Conservation (phyloP, 2,329 filamentous ascomycete species). For the Trichoderma harzianum region DNA sequence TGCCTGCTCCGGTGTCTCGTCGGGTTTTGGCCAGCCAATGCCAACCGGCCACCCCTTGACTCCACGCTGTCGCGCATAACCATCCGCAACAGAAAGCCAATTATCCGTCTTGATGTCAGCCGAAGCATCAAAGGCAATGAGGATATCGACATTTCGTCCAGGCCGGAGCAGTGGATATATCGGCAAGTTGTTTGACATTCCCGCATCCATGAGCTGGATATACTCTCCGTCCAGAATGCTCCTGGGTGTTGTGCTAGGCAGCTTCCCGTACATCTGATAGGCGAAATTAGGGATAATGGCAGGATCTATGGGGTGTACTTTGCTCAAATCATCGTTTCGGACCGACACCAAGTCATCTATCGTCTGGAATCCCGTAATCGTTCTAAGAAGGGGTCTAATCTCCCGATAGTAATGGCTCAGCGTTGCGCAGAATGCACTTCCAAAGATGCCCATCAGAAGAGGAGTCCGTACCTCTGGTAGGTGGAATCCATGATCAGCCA, state of each 20-base stretch:
- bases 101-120: conserved; percentile 93
- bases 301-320: conserved; percentile 92
- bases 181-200: conserved; percentile 97
- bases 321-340: conserved; percentile 78
- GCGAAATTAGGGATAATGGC: conserved; percentile 88
- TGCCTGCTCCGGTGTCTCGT: conserved; percentile 56
- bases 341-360: conserved; percentile 81
- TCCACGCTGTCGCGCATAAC: conserved; percentile 84
- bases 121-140: conserved; percentile 91
- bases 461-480: conserved; percentile 83
- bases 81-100: conserved; percentile 91
- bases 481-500: conserved; percentile 61
- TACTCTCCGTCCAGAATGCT: conserved; percentile 69
- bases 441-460: conserved; percentile 89
- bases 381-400: conserved; percentile 75
- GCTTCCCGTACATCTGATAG: conserved; percentile 70
- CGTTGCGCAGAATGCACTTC: conserved; percentile 93
- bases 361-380: conserved; percentile 68
- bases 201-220: conserved; percentile 88
- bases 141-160: conserved; percentile 81
- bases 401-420: conserved; percentile 95
- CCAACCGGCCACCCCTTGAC: conserved; percentile 94
- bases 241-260: conserved; percentile 74
- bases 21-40: conserved; percentile 79
- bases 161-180: conserved; percentile 91